Conservation (phyloP, 2,329 filamentous ascomycete genomes). For the Epichloe sibirici region DNA sequence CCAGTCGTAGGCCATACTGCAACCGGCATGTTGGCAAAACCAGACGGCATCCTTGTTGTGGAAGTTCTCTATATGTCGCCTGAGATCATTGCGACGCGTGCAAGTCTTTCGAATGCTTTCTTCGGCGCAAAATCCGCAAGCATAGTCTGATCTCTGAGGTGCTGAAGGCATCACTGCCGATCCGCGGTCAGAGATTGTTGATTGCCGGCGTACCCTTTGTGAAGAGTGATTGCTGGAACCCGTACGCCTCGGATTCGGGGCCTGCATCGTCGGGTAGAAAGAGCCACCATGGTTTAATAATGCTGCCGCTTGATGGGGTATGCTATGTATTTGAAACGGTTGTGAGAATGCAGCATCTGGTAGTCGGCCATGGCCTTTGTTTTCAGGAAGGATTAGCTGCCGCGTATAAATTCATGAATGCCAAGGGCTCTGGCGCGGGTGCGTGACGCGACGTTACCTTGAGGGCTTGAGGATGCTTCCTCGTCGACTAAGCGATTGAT, state of each 20-base stretch:
- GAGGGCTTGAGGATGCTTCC: constrained; percentile 2
- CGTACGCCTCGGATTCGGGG: background rate
- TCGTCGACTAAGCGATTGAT: constrained; percentile 8
- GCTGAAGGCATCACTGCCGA: background rate
- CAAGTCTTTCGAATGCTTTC: constrained; percentile 11
- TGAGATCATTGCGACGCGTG: constrained; percentile 27
- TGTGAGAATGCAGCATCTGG: background rate
- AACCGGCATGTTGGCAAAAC: constrained; percentile 31
- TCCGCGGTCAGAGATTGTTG: background rate
- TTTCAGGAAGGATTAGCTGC: background rate
- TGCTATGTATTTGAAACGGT: background rate
- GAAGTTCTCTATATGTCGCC: constrained; percentile 36
- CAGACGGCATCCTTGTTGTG: constrained; percentile 35
- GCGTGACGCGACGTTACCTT: background rate
- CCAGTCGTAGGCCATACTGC: constrained; percentile 34
- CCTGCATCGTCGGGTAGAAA: background rate
- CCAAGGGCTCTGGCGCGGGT: no score
- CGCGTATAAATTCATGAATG: no score
- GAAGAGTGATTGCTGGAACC: background rate
- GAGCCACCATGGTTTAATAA: background rate
- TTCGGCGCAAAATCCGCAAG: constrained; percentile 24
- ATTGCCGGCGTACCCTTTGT: constrained; percentile 1
- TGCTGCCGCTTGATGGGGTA: background rate
- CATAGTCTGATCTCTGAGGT: constrained; percentile 13
- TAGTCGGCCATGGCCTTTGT: background rate